Evolutionary conservation across 2,329 filamentous ascomycete genomes (phyloP).

Genomic region (Exophiala oligosperma): DNA sequence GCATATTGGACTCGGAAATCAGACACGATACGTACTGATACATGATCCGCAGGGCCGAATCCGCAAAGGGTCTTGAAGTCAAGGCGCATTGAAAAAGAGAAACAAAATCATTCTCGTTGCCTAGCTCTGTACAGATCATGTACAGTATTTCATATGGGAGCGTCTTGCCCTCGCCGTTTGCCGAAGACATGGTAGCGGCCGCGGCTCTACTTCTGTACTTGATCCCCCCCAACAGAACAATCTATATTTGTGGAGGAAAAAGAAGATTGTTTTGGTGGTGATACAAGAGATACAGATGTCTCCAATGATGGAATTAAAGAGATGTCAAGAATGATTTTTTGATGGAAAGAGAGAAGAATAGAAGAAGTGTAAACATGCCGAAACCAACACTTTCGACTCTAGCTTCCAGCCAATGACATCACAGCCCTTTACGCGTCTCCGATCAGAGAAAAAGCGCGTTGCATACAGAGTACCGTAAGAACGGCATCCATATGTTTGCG

Average conservation of each 20-base stretch:
- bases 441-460: too few relatives aligned
- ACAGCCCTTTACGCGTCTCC: conserved; percentile 5
- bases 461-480: too few relatives aligned
- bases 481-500: too few relatives aligned
- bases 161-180: conserved; percentile 7
- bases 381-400: neutral
- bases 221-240: too few relatives aligned
- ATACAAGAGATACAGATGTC: too few relatives aligned
- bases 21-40: conserved; percentile 55
- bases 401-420: conserved; percentile 11
- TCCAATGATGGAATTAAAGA: too few relatives aligned
- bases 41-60: conserved; percentile 60
- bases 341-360: too few relatives aligned
- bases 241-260: neutral
- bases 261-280: neutral
- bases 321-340: too few relatives aligned
- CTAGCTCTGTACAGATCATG: conserved; percentile 59
- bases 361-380: neutral
- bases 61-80: conserved; percentile 56
- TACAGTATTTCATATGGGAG: conserved; percentile 30
- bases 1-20: neutral
- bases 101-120: conserved; percentile 56
- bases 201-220: too few relatives aligned
- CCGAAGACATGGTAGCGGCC: conserved; percentile 7
- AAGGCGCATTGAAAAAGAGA: conserved; percentile 62